Percentiles rank a stretch among this genome's conserved stretches.
Conservation (phyloP, 345 rosid species). For the Pistacia integerrima region DNA sequence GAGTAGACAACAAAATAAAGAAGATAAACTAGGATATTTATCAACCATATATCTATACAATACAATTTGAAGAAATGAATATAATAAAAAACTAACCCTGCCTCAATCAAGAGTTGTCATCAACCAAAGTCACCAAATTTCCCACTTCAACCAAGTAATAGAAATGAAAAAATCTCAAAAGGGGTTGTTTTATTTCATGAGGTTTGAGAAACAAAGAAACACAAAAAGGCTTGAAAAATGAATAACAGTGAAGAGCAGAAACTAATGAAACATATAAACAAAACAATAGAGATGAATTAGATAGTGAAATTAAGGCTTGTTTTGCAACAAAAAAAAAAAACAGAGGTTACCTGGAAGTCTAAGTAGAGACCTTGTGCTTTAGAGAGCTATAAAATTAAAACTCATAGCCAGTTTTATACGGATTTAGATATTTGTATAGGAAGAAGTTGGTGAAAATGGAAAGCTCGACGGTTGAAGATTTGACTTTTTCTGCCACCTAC, state of each 20-base stretch:
- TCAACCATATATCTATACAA: not conserved
- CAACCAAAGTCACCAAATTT: not conserved
- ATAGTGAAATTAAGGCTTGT: not conserved
- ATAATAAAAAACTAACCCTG: not conserved
- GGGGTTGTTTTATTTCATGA: constrained; percentile 3
- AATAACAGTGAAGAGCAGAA: not conserved
- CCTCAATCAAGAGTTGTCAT: not conserved
- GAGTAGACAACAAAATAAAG: not conserved
- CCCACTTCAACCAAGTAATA: not conserved
- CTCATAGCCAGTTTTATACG: not conserved
- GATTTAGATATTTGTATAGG: not conserved
- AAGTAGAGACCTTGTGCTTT: not conserved
- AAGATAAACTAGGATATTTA: not conserved
- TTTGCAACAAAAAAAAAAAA: too few relatives aligned
- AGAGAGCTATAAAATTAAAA: not conserved
- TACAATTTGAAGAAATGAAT: not conserved
- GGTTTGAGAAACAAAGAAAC: too few relatives aligned
- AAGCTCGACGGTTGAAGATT: not conserved
- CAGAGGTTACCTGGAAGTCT: constrained; percentile 12
- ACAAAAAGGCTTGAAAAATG: too few relatives aligned
- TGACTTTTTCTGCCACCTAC: not conserved
- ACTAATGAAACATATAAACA: not conserved
- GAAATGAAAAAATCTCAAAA: not conserved
- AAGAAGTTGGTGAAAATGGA: not conserved
- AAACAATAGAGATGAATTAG: not conserved